phyloP scores from a whole-genome alignment of 2,329 filamentous ascomycete genomes.

The Clonostachys chloroleuca region DNA sequence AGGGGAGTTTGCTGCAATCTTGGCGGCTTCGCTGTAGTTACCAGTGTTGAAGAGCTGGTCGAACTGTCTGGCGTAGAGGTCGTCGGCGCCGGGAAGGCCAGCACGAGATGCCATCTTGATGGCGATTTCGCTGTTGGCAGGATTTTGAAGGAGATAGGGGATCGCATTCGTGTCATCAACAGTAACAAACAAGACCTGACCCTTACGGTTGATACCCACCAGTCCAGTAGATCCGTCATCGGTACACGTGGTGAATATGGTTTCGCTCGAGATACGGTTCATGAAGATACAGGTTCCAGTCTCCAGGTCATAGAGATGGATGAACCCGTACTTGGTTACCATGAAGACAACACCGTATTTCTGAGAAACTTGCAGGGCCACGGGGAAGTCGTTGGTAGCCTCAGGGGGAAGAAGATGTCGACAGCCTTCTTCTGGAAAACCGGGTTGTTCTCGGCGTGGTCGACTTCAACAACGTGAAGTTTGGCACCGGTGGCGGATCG shows the following conservation, averaged over 20 bases:
- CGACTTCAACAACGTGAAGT: conserved; percentile 95
- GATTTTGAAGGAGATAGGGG: conserved; percentile 93
- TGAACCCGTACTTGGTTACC: conserved; percentile 98
- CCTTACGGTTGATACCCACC: conserved; percentile 94
- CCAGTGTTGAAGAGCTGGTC: conserved; percentile 78
- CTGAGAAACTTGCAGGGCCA: conserved; percentile 93
- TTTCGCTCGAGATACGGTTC: conserved; percentile 99
- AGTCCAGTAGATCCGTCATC: conserved; percentile 85
- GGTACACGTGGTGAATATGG: conserved; percentile 89
- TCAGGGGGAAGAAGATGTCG: conserved; percentile 97
- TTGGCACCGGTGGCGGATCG: conserved; percentile 87
- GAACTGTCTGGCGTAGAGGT: conserved; percentile 89
- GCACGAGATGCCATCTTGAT: conserved; percentile 95
- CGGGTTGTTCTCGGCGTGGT: conserved; percentile 85
- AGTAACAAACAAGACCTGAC: conserved; percentile 90
- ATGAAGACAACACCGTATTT: conserved; percentile 97
- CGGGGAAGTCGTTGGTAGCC: conserved; percentile 94
- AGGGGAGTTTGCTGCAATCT: conserved; percentile 94
- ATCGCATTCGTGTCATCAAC: conserved; percentile 91
- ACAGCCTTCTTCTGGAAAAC: conserved; percentile 93
- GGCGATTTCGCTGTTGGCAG: conserved; percentile 86
- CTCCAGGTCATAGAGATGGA: conserved; percentile 97
- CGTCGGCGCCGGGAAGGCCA: conserved; percentile 89
- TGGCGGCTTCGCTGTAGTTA: conserved; percentile 84
- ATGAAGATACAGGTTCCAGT: conserved; percentile 96